A percentile compares a stretch with the other conserved stretches of the same genome.
phyloP scores from a whole-genome alignment of 129 eudicot genomes.

The Gnaphalium uliginosum region DNA sequence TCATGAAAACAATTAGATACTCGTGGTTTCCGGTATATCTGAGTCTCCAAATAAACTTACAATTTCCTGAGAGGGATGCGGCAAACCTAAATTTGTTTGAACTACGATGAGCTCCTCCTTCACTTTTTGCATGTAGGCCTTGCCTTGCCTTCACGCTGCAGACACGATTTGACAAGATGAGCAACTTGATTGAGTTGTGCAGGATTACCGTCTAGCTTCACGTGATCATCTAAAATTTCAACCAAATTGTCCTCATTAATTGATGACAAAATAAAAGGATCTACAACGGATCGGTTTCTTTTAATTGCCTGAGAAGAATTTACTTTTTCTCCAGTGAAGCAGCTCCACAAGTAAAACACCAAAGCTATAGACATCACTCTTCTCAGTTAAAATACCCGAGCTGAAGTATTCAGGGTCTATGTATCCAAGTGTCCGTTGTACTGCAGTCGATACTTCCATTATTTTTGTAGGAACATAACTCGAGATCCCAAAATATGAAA shows the following conservation, averaged over 20 bases:
- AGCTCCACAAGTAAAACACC: constrained; percentile 23
- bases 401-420: constrained; percentile 18
- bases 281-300: not conserved
- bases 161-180: constrained; percentile 2
- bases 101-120: constrained; percentile 2
- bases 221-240: constrained; percentile 22
- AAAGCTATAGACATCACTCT: constrained; percentile 28
- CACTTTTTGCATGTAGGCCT: constrained; percentile 19
- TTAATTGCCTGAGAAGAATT: not conserved
- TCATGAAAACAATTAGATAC: not conserved
- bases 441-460: constrained; percentile 22
- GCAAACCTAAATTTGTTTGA: not conserved
- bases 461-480: constrained; percentile 1
- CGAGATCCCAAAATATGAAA: constrained; percentile 33
- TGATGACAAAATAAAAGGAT: constrained; percentile 3
- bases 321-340: constrained; percentile 10
- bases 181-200: constrained; percentile 16
- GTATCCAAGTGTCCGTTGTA: constrained; percentile 18
- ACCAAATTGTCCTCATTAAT: constrained; percentile 1
- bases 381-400: constrained; percentile 18
- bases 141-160: not conserved
- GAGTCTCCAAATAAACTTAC: not conserved
- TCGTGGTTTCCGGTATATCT: not conserved
- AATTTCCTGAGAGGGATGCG: not conserved
- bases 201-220: constrained; percentile 14